phyloP scores from a whole-genome alignment of 1,139 yeast species.

The Kodamaea alishanica region DNA sequence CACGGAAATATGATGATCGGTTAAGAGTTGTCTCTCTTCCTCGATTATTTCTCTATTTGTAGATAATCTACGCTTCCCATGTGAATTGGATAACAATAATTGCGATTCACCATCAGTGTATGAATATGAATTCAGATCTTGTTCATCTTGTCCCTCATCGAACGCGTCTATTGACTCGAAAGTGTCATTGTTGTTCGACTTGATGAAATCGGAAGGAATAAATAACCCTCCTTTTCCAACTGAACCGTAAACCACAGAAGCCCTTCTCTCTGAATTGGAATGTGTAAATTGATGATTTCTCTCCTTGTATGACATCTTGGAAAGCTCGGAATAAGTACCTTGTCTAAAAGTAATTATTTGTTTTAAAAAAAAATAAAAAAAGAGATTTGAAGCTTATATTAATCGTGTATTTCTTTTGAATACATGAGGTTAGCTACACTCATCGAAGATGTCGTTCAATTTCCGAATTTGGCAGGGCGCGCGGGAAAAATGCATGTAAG shows the following conservation, averaged over 20 bases:
- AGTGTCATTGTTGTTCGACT: conserved; percentile 1
- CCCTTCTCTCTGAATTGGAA: conserved; percentile 47
- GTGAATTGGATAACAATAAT: conserved; percentile 7
- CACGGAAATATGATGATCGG: conserved; percentile 26
- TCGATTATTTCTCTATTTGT: conserved; percentile 27
- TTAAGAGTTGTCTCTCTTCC: conserved; percentile 38
- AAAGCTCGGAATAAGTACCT: too few species aligned
- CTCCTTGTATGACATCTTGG: conserved; percentile 13
- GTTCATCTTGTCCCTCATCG: conserved; percentile 3
- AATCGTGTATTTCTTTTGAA: too few species aligned
- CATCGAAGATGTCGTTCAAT: too few species aligned
- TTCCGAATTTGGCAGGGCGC: too few species aligned
- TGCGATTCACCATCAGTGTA: conserved; percentile 4
- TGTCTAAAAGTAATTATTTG: too few species aligned
- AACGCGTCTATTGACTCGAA: conserved; percentile 1
- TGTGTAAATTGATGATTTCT: conserved; percentile 43
- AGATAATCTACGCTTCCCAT: conserved; percentile 10
- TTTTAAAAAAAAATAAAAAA: too few species aligned
- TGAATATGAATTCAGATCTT: conserved; percentile 6
- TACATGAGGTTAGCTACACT: too few species aligned
- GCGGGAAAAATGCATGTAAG: too few species aligned
- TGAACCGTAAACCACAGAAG: conserved; percentile 52
- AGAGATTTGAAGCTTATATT: too few species aligned
- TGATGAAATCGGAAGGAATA: conserved; percentile 48
- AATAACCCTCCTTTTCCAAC: conserved; percentile 52